These are phyloP conservation scores for Escallonia herrerae DNA, from an alignment of 129 eudicot species.

Conservation along the genomic window DNA sequence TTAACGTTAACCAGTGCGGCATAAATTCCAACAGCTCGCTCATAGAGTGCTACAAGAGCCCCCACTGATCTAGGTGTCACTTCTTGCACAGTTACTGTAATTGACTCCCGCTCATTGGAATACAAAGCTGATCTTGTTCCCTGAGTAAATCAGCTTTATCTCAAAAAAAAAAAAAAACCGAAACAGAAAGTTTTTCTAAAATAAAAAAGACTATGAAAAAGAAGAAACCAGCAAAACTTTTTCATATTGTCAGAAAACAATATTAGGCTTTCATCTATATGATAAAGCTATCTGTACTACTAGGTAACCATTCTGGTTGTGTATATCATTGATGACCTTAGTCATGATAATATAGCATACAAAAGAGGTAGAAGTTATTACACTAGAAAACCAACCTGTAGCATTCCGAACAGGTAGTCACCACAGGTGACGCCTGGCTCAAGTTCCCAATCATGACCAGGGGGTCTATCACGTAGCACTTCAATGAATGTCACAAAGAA, in stretches of 20 bases:
- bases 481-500: constrained; percentile 94
- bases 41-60: constrained; percentile 87
- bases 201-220: neutral
- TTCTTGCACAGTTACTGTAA: constrained; percentile 91
- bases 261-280: no score
- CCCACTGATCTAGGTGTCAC: constrained; percentile 94
- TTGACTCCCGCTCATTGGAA: constrained; percentile 82
- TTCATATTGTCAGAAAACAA: no score
- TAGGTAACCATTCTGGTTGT: no score
- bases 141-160: constrained; percentile 27
- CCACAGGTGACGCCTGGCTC: constrained; percentile 99
- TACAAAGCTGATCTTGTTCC: constrained; percentile 94
- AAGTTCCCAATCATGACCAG: constrained; percentile 99
- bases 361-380: neutral
- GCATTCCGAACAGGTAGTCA: constrained; percentile 96
- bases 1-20: constrained; percentile 87
- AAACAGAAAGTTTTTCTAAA: no score
- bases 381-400: constrained; percentile 45
- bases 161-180: no score
- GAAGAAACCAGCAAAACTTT: neutral
- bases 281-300: no score
- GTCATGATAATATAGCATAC: neutral
- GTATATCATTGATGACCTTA: no score
- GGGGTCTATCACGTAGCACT: constrained; percentile 95
- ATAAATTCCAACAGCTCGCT: constrained; percentile 95